Evolutionary conservation across 257 asterid genomes (phyloP).

Genomic region (Echites panduratus): DNA sequence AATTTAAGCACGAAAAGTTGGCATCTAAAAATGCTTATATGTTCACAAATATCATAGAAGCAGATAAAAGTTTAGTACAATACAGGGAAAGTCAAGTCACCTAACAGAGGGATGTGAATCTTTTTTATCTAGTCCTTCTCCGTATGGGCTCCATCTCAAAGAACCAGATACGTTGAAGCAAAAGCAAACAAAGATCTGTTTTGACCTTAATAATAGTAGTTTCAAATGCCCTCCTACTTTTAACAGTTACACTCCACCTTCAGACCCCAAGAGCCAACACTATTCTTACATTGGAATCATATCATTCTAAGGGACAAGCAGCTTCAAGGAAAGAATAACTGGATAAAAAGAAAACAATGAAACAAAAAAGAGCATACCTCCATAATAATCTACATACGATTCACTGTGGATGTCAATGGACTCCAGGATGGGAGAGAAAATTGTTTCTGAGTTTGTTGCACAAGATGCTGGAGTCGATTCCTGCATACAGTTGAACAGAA

Average conservation of each 20-base stretch:
- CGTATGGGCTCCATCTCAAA: neutral
- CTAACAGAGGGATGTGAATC: neutral
- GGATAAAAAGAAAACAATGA: conserved; percentile 4
- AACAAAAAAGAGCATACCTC: conserved; percentile 39
- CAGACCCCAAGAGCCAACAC: neutral
- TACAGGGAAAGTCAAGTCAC: neutral
- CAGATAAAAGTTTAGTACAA: neutral
- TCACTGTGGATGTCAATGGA: conserved; percentile 37
- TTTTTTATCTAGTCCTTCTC: neutral
- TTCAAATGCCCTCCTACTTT: neutral
- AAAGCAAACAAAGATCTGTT: neutral
- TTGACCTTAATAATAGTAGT: neutral
- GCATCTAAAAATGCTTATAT: neutral
- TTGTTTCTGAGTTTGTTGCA: conserved; percentile 61
- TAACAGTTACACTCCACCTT: neutral
- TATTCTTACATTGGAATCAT: neutral
- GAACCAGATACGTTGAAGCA: neutral
- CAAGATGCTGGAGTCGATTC: conserved; percentile 43
- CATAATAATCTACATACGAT: conserved; percentile 23
- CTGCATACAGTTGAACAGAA: conserved; percentile 28
- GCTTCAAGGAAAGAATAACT: neutral
- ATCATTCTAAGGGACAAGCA: neutral
- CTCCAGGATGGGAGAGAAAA: conserved; percentile 71
- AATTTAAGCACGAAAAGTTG: neutral
- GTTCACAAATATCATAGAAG: neutral